Percentiles rank a stretch among this genome's conserved stretches.
Conservation (phyloP, 2,329 filamentous ascomycete species). For the Epichloe sp. region DNA sequence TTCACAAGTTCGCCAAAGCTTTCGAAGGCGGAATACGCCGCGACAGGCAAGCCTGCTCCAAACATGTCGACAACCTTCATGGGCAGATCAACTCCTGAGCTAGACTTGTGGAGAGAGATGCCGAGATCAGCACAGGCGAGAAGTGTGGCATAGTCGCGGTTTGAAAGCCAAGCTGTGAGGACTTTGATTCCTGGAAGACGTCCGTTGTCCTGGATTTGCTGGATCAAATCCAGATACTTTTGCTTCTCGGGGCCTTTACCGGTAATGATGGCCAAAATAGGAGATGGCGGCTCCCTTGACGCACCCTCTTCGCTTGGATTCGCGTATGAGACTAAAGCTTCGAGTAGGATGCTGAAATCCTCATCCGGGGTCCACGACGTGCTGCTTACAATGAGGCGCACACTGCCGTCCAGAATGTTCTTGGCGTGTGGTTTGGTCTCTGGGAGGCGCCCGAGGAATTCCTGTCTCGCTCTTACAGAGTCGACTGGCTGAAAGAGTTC, state of each 20-base stretch:
- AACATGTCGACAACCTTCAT: slow-evolving; percentile 99
- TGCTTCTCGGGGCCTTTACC: slow-evolving; percentile 81
- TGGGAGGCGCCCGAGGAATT: slow-evolving; percentile 52
- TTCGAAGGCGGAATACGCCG: slow-evolving; percentile 73
- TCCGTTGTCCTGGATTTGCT: slow-evolving; percentile 43
- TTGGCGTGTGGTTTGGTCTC: slow-evolving; percentile 48
- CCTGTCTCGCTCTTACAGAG: slow-evolving; percentile 29
- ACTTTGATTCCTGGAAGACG: slow-evolving; percentile 60
- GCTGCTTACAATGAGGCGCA: slow-evolving; percentile 71
- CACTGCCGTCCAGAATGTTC: slow-evolving; percentile 43
- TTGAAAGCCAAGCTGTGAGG: slow-evolving; percentile 71
- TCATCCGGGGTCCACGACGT: slow-evolving; percentile 98
- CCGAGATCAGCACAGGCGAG: slow-evolving; percentile 80
- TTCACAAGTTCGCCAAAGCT: slow-evolving; percentile 85
- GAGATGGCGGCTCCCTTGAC: slow-evolving; percentile 31
- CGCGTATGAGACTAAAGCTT: slow-evolving; percentile 68
- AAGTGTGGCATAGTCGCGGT: slow-evolving; percentile 71
- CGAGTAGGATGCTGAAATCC: slow-evolving; percentile 79
- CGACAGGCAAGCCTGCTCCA: slow-evolving; percentile 80
- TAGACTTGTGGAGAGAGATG: slow-evolving; percentile 83
- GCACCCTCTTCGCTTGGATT: slow-evolving; percentile 26
- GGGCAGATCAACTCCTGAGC: slow-evolving; percentile 85
- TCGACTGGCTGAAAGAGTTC: slow-evolving; percentile 63
- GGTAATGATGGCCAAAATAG: slow-evolving; percentile 83
- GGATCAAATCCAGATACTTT: slow-evolving; percentile 57